phyloP scores from a whole-genome alignment of 306 rosid genomes.

The Hippophae tibetana region DNA sequence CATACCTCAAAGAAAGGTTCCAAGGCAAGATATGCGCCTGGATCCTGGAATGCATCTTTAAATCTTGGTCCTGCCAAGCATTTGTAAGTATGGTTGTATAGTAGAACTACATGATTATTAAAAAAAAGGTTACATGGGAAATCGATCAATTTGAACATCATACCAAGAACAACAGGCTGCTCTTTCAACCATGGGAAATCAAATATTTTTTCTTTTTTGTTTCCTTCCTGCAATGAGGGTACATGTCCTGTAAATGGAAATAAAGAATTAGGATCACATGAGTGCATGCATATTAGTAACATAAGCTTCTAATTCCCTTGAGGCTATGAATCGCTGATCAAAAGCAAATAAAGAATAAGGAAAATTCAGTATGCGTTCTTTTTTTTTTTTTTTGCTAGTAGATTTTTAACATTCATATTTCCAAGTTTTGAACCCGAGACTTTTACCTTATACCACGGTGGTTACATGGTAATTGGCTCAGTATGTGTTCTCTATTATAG shows the following conservation, averaged over 20 bases:
- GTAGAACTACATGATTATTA: conserved; percentile 20
- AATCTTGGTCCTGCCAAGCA: conserved; percentile 64
- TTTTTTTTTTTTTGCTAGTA: no score
- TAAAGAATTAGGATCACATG: no score
- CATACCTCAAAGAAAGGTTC: conserved; percentile 78
- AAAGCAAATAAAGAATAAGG: neutral
- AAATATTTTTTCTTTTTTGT: conserved; percentile 63
- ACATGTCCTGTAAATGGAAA: conserved; percentile 54
- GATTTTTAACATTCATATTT: no score
- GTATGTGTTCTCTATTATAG: no score
- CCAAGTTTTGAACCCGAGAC: no score
- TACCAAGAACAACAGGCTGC: conserved; percentile 85
- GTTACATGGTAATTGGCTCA: no score
- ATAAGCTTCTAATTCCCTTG: neutral
- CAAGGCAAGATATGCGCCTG: conserved; percentile 68
- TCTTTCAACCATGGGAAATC: conserved; percentile 87
- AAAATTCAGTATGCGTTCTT: neutral
- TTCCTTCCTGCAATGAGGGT: conserved; percentile 77
- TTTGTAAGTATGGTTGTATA: conserved; percentile 13
- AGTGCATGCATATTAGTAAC: conserved; percentile 4
- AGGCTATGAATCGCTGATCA: neutral
- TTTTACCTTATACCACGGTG: no score
- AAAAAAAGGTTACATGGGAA: conserved; percentile 7
- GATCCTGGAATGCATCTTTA: conserved; percentile 95
- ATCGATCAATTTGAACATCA: conserved; percentile 1